A percentile compares a stretch with the other conserved stretches of the same genome.
These are phyloP conservation scores for Populus euphratica DNA, from an alignment of 345 rosid genomes.

Conservation along the genomic window DNA sequence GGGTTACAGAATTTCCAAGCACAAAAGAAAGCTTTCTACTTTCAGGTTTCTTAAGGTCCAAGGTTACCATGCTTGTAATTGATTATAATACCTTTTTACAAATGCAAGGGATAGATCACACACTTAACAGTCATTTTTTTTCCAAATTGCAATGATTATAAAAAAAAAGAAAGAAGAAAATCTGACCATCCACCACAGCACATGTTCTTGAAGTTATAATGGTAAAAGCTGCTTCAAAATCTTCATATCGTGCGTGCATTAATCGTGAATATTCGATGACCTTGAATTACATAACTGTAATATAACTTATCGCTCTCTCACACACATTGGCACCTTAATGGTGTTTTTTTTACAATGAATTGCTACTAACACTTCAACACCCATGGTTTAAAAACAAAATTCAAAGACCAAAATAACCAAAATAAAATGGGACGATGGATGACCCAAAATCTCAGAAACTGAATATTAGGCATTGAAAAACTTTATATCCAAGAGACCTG, in stretches of 20 bases:
- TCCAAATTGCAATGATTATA: neutral
- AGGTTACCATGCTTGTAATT: neutral
- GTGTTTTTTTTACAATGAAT: neutral
- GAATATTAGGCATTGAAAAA: neutral
- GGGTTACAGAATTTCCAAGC: neutral
- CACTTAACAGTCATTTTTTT: neutral
- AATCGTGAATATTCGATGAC: neutral
- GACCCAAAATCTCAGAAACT: neutral
- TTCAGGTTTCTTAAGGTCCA: neutral
- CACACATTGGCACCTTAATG: neutral
- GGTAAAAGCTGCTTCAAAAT: neutral
- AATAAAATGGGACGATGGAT: neutral
- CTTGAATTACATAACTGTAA: neutral
- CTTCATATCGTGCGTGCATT: neutral
- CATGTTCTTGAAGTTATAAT: neutral
- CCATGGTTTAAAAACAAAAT: neutral
- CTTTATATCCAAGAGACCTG: neutral
- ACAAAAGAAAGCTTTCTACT: neutral
- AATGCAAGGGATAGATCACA: neutral
- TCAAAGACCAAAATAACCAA: constrained; percentile 3
- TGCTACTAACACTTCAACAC: neutral
- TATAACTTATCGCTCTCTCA: no score
- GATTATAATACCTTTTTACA: neutral
- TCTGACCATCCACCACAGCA: neutral
- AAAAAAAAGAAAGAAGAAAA: neutral